Conservation (phyloP, 495 filamentous ascomycete genomes). For the Penicillium longicatenatum region DNA sequence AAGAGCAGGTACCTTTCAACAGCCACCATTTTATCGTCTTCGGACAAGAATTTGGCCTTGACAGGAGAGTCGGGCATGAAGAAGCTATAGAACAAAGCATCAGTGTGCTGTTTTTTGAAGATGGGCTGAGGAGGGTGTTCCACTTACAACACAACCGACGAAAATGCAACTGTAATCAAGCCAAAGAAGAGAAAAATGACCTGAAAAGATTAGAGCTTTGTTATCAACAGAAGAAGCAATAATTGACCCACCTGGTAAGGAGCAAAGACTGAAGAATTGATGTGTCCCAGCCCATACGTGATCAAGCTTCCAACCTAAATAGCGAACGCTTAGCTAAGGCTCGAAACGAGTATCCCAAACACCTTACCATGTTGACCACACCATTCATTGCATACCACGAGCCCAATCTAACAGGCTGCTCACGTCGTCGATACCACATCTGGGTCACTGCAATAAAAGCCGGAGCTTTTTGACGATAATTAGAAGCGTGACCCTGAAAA, state of each 20-base stretch:
- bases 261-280: conserved; percentile 51
- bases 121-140: not conserved
- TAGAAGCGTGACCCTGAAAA: not conserved
- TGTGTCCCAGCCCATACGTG: conserved; percentile 62
- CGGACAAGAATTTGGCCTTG: conserved; percentile 57
- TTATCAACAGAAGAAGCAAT: not conserved
- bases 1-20: conserved; percentile 49
- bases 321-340: not conserved
- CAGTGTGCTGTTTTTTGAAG: conserved; percentile 3
- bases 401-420: conserved; percentile 59
- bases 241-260: conserved; percentile 51
- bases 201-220: conserved; percentile 19
- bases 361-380: conserved; percentile 53
- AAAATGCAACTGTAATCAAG: conserved; percentile 52
- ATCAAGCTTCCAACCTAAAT: conserved; percentile 49
- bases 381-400: conserved; percentile 65
- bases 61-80: conserved; percentile 64
- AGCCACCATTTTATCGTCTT: conserved; percentile 61
- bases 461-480: conserved; percentile 43
- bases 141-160: conserved; percentile 44
- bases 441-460: conserved; percentile 61
- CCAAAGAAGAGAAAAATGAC: conserved; percentile 60
- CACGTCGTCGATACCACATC: conserved; percentile 63
- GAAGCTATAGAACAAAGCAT: conserved; percentile 18
- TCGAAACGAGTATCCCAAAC: not conserved